Percentiles rank a stretch among this genome's conserved stretches.
These are phyloP conservation scores for Coemansia erecta DNA, from an alignment of 192 early-diverging fungal genomes.

Conservation along the genomic window DNA sequence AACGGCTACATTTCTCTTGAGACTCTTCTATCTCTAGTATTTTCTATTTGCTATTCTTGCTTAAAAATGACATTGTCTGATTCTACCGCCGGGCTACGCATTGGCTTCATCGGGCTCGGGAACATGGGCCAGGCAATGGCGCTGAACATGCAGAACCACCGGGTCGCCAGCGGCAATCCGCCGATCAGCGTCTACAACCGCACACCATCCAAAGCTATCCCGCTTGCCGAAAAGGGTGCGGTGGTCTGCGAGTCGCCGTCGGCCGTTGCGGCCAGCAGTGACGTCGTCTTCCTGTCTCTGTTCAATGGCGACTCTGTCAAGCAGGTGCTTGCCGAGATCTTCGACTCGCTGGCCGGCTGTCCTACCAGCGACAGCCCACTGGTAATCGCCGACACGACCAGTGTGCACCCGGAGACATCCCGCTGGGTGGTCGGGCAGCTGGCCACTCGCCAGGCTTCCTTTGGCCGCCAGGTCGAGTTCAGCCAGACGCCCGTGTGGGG, in stretches of 20 bases:
- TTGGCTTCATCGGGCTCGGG: constrained; percentile 67
- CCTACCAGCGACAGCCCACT: constrained; percentile 12
- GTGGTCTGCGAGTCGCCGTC: constrained; percentile 30
- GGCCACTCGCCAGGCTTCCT: neutral
- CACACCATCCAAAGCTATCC: constrained; percentile 46
- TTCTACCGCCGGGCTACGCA: constrained; percentile 1
- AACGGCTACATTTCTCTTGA: neutral
- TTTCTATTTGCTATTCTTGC: neutral
- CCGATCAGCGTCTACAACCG: constrained; percentile 64
- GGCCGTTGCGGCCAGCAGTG: constrained; percentile 39
- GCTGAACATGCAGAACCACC: constrained; percentile 57
- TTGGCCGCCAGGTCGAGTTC: constrained; percentile 21
- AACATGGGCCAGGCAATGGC: constrained; percentile 65
- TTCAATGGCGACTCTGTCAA: constrained; percentile 61
- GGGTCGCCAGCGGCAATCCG: constrained; percentile 33
- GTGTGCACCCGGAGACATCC: constrained; percentile 53
- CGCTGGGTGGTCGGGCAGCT: constrained; percentile 25
- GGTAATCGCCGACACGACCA: constrained; percentile 61
- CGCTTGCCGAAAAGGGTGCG: constrained; percentile 44
- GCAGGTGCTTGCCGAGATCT: constrained; percentile 42
- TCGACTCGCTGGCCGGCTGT: constrained; percentile 13
- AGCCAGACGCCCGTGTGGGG: constrained; percentile 60
- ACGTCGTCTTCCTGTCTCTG: constrained; percentile 64
- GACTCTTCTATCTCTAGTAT: neutral
- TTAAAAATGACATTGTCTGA: neutral